These are phyloP conservation scores for Colletotrichum gloeosporioides DNA, from an alignment of 2,329 filamentous ascomycete genomes.

Conservation along the genomic window DNA sequence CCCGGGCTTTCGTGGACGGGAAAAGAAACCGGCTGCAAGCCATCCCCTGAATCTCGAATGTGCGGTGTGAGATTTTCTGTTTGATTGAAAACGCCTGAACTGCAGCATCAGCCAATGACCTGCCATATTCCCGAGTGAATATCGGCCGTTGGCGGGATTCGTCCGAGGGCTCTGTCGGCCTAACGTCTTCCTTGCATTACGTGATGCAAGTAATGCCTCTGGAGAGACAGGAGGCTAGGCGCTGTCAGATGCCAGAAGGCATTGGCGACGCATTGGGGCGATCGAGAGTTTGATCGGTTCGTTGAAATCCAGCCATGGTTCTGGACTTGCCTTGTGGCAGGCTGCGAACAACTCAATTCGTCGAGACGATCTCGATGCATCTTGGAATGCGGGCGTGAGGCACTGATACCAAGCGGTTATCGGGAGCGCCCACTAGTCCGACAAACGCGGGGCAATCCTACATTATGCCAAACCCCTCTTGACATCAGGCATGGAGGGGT, in stretches of 20 bases:
- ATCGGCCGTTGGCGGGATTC: slow-evolving; percentile 15
- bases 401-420: not conserved
- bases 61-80: slow-evolving; percentile 21
- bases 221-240: not conserved
- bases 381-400: not conserved
- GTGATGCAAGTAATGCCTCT: slow-evolving; percentile 20
- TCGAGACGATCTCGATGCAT: not conserved
- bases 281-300: not conserved
- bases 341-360: not conserved
- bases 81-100: slow-evolving; percentile 11
- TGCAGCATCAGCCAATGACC: not conserved
- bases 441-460: not conserved
- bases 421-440: not conserved
- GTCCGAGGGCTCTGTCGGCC: not conserved
- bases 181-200: slow-evolving; percentile 19
- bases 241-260: not conserved
- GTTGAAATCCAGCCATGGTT: not conserved
- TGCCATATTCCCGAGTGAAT: not conserved
- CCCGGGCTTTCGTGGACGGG: not conserved
- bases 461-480: not conserved
- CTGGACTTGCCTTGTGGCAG: not conserved
- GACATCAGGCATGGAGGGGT: not conserved
- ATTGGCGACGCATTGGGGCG: not conserved
- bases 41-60: slow-evolving; percentile 11
- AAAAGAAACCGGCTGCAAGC: slow-evolving; percentile 20